Base-by-base conservation (phyloP, 140 eudicot genomes). In the Senecio squalidus region DNA sequence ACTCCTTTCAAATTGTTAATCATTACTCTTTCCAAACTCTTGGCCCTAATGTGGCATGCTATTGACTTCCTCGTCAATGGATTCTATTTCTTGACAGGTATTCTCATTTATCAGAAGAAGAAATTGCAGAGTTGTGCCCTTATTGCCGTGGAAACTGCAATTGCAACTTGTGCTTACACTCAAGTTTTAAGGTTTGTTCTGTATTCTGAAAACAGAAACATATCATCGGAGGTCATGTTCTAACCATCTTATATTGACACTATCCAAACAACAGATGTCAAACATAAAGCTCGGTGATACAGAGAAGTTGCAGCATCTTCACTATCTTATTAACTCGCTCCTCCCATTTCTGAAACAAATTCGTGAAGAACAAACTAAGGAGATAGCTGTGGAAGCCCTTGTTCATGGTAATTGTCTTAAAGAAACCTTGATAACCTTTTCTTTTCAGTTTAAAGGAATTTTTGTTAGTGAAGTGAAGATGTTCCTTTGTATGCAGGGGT, bases 131-230 rank as follows among this genome's bases (percentile, higher is more conserved):
- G 26, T 34, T 51, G 56, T 90, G 98, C 71, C 98, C 98, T n/a
- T 74, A 64, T 71, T 90, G 98, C 51, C 88, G 96, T 66, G 76
- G 78, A 46, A 90, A 77, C 51, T 90, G 98, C 77, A 90, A 90
- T 59, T 90, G 98, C 80, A 81, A 90, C 74, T 29, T 70, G 72
- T 90, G 98, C 78, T 82, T 90, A 51, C 91, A 80, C 67, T 70
- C 85, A 24, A 68, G 68, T 58, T 34, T 62, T 26, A 74, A 86
- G 95, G 98, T 90, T 62, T 70, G 79, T 18, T 62, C 53, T 7
- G 17, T 47, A 6, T 18, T 46, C 68, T 31, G 22, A 24, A 62
- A 14, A 52, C 17, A 34, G 51, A 18, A 43, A 31, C 21, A 9
- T 41, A 26, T 60, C 25, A 30, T 22, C 29, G 29, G 39, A 17